Evolutionary conservation across 129 eudicot species (phyloP).

Genomic region (Calendula officinalis): DNA sequence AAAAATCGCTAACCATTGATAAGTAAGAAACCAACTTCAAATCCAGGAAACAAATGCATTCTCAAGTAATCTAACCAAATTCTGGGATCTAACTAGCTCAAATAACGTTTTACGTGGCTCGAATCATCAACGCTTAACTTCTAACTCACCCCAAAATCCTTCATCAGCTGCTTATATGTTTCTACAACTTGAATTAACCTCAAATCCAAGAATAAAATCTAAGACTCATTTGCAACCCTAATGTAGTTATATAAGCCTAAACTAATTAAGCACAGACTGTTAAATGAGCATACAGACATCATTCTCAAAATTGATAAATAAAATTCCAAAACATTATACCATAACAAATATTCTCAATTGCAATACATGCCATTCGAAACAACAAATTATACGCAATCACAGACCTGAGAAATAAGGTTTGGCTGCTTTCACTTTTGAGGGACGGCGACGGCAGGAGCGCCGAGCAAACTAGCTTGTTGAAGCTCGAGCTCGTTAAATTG

Average conservation of each 20-base stretch:
- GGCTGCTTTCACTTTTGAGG: conserved; percentile 28
- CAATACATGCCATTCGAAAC: background rate
- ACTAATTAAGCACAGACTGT: too few relatives aligned
- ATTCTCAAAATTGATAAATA: too few relatives aligned
- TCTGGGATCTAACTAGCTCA: background rate
- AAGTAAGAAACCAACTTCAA: background rate
- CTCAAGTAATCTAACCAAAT: conserved; percentile 4
- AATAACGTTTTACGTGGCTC: background rate
- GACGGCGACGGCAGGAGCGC: conserved; percentile 35
- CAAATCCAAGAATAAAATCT: background rate
- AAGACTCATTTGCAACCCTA: too few relatives aligned
- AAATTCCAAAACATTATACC: background rate
- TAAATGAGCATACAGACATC: too few relatives aligned
- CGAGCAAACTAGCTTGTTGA: conserved; percentile 64
- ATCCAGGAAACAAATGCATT: background rate
- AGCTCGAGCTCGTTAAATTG: conserved; percentile 55
- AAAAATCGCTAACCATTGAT: too few relatives aligned
- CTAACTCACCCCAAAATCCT: too few relatives aligned
- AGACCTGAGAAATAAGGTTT: conserved; percentile 12
- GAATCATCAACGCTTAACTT: background rate
- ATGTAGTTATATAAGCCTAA: too few relatives aligned
- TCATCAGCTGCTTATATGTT: too few relatives aligned
- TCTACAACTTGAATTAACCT: too few relatives aligned
- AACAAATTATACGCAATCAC: background rate
- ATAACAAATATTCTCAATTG: background rate